Evolutionary conservation across 2,329 filamentous ascomycete genomes (phyloP).

Genomic region (Tolypocladium tropicale): DNA sequence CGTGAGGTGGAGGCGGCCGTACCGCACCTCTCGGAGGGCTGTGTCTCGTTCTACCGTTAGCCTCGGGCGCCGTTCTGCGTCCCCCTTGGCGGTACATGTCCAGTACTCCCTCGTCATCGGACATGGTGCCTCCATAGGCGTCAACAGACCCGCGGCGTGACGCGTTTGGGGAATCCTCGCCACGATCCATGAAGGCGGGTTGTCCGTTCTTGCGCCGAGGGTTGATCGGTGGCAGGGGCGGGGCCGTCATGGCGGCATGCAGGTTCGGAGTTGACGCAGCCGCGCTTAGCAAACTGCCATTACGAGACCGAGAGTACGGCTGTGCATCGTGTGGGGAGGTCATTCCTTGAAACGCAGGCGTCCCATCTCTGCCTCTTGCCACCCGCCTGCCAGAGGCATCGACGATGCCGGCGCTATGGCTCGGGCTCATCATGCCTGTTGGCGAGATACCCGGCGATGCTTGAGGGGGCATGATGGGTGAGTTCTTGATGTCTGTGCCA

Average conservation of each 20-base stretch:
- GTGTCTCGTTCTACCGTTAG: constrained; percentile 19
- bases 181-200: constrained; percentile 23
- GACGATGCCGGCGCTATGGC: background rate
- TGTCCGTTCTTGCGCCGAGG: constrained; percentile 39
- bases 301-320: constrained; percentile 19
- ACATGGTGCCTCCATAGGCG: constrained; percentile 10
- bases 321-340: constrained; percentile 25
- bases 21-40: constrained; percentile 14
- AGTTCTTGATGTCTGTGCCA: constrained; percentile 26
- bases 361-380: constrained; percentile 37
- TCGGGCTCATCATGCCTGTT: constrained; percentile 3
- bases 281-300: constrained; percentile 21
- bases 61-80: constrained; percentile 33
- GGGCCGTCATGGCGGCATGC: constrained; percentile 24
- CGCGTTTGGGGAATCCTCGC: constrained; percentile 17
- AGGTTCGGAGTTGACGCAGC: constrained; percentile 26
- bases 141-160: background rate
- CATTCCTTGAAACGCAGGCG: constrained; percentile 35
- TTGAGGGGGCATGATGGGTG: background rate
- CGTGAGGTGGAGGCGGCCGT: constrained; percentile 15
- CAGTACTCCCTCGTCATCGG: constrained; percentile 28
- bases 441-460: background rate
- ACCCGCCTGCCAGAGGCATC: constrained; percentile 21
- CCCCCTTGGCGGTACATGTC: constrained; percentile 27
- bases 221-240: constrained; percentile 49